Evolutionary conservation across 225 moss, liverwort and hornwort genomes (phyloP).

Genomic region (Bryoerythrophyllum caledonicum): DNA sequence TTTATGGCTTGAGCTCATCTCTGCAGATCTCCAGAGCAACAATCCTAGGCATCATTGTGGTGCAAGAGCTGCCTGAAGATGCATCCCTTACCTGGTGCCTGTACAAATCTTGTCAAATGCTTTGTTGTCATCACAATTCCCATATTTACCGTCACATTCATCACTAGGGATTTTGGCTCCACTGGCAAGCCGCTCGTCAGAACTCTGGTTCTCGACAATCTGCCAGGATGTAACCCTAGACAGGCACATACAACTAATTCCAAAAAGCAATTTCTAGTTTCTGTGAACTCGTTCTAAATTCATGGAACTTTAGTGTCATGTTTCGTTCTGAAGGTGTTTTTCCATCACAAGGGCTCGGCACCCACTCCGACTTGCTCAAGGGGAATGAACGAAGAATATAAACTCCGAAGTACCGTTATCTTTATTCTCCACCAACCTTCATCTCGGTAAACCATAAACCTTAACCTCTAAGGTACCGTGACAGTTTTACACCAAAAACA

Average conservation of each 20-base stretch:
- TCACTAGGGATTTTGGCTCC: too few relatives aligned
- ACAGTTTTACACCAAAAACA: too few relatives aligned
- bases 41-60: constrained; percentile 33
- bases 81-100: constrained; percentile 13
- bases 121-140: too few relatives aligned
- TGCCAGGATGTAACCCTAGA: background rate
- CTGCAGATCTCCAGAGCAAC: constrained; percentile 32
- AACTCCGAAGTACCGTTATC: too few relatives aligned
- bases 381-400: too few relatives aligned
- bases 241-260: background rate
- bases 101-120: constrained; percentile 27
- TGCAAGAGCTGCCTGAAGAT: constrained; percentile 50
- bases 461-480: too few relatives aligned
- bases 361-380: too few relatives aligned
- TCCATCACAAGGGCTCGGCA: too few relatives aligned
- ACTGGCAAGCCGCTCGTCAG: background rate
- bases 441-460: too few relatives aligned
- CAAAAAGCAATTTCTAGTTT: background rate
- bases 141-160: constrained; percentile 9
- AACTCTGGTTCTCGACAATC: background rate
- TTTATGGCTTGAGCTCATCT: constrained; percentile 38
- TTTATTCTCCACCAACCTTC: too few relatives aligned
- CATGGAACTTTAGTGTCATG: background rate
- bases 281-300: background rate
- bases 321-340: too few relatives aligned